Base-by-base conservation (phyloP, 2,329 filamentous ascomycete species). In the Ophiostoma sp. region DNA sequence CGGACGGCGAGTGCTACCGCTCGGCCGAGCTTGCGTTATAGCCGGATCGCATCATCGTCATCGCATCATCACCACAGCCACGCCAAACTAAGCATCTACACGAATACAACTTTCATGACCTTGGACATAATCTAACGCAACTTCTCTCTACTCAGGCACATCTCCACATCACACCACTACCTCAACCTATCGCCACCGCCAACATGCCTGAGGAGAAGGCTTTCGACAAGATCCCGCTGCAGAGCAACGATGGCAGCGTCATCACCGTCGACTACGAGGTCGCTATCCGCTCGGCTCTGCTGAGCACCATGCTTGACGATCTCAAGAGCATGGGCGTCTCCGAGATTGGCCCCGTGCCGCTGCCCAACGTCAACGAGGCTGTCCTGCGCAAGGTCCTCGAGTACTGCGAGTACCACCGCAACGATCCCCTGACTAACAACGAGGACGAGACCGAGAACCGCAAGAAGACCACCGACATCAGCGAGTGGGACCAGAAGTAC, bases 401-500 rank as follows among this genome's bases (percentile, higher is more conserved):
- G 80, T 99, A 95, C 95, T 98, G 95, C 82, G 87, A 91, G 73
- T 92, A 97, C 78, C 95, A 99, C 85, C 91, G 91, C 79, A 87
- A 88, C 78, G 95, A 99, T 76, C 92, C 95, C 52, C 84, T 88
- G n/a, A 85, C 88, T 71, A 84, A 89, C 67, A 87, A 88, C 75
- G 94, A 98, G 71, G 95, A 97, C 70, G 93, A 99, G 75, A 90
- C 90, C 71, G 94, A 98, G 75, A 93, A 89, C 66, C 92, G 95
- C 74, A 97, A 97, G 85, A 97, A 97, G 87, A 97, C 93, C 1
- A 98, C 95, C 64, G 95, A 99, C 75, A 99, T 99, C 73, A 95
- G 98, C 70, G 95, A 99, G 81, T 99, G 95, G 95, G 95, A 99
- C 75, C 94, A 98, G 80, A 99, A 99, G 82, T 99, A 98, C 80